Percentiles rank a stretch among this genome's conserved stretches.
Conservation (phyloP, 345 rosid genomes). For the Pistacia integerrima region DNA sequence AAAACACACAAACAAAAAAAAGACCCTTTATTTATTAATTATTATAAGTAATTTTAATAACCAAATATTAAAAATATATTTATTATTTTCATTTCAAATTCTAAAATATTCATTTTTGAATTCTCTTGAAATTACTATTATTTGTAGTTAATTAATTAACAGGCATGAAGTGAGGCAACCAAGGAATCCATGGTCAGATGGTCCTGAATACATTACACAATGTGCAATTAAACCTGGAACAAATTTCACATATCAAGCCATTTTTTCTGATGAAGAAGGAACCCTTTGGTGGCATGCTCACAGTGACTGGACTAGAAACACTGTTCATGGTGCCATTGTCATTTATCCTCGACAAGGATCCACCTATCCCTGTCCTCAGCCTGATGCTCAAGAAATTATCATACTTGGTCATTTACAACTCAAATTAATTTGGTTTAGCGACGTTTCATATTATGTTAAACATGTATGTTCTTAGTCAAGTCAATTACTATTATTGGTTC, state of each 20-base stretch:
- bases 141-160: too few relatives aligned
- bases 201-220: slow-evolving; percentile 40
- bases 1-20: too few relatives aligned
- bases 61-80: too few relatives aligned
- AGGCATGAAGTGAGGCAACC: slow-evolving; percentile 39
- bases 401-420: slow-evolving; percentile 16
- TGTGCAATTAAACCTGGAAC: slow-evolving; percentile 32
- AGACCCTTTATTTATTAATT: too few relatives aligned
- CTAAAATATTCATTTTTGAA: too few relatives aligned
- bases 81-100: too few relatives aligned
- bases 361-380: slow-evolving; percentile 20
- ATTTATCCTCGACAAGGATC: slow-evolving; percentile 17
- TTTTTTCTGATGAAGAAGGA: slow-evolving; percentile 32
- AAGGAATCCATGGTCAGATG: slow-evolving; percentile 39
- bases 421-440: too few relatives aligned
- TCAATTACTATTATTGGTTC: too few relatives aligned
- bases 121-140: too few relatives aligned
- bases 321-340: slow-evolving; percentile 35
- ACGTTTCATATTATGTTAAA: background rate
- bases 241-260: slow-evolving; percentile 30
- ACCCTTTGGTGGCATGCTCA: slow-evolving; percentile 10
- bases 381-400: slow-evolving; percentile 21
- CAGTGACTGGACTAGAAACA: slow-evolving; percentile 32
- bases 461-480: too few relatives aligned
- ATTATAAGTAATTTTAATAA: too few relatives aligned